Conservation (phyloP, 2,329 filamentous ascomycete species). For the Polychaeton citri region DNA sequence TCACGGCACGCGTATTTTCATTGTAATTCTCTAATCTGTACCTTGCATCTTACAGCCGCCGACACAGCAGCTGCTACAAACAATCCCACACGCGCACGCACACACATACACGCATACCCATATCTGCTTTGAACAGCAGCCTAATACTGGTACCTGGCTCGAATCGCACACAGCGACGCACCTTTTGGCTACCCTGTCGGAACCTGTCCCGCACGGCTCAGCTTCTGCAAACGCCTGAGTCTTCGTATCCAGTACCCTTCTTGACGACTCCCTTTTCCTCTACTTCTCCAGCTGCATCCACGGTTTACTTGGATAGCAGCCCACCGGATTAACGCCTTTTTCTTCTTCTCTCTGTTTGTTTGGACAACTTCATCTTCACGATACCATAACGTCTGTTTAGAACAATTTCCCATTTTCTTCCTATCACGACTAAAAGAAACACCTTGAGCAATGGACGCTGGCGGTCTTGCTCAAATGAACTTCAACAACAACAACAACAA, state of each 20-base stretch:
- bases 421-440: slow-evolving; percentile 7
- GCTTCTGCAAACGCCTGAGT: slow-evolving; percentile 2
- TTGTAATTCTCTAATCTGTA: slow-evolving; percentile 21
- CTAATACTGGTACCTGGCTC: slow-evolving; percentile 16
- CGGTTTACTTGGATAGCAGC: slow-evolving; percentile 1
- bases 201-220: slow-evolving; percentile 8
- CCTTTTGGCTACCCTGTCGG: slow-evolving; percentile 4
- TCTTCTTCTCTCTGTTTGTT: slow-evolving; percentile 1
- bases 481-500: slow-evolving; percentile 48
- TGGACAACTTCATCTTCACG: slow-evolving; percentile 7
- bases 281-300: neutral
- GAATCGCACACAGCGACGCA: too few relatives aligned
- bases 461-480: slow-evolving; percentile 99
- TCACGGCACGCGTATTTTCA: slow-evolving; percentile 10
- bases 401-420: neutral
- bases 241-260: slow-evolving; percentile 5
- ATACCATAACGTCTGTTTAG: slow-evolving; percentile 7
- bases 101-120: slow-evolving; percentile 1
- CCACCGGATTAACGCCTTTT: neutral
- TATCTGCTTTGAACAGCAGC: slow-evolving; percentile 17
- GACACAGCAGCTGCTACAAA: neutral
- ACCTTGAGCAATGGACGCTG: slow-evolving; percentile 66
- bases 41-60: slow-evolving; percentile 6
- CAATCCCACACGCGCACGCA: neutral
- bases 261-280: slow-evolving; percentile 6